Conservation (phyloP, 306 rosid genomes). For the Fagus sylvatica region DNA sequence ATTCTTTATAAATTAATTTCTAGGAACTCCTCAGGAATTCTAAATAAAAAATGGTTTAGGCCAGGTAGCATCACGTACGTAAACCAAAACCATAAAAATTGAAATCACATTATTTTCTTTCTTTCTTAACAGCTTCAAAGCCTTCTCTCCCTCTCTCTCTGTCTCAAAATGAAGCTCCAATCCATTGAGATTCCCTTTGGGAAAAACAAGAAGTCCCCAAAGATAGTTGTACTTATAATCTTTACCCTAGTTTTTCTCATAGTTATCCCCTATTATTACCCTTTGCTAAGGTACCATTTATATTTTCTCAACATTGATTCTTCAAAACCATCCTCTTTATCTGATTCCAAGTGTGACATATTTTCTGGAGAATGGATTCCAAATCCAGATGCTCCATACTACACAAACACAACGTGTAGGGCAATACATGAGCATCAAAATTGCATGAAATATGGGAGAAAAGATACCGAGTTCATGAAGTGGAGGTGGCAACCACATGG, state of each 20-base stretch:
- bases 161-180: slow-evolving; percentile 58
- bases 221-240: slow-evolving; percentile 43
- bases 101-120: no score
- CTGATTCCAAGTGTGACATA: slow-evolving; percentile 63
- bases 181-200: slow-evolving; percentile 49
- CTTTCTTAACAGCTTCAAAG: not conserved
- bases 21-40: no score
- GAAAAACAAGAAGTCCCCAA: slow-evolving; percentile 50
- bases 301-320: slow-evolving; percentile 13
- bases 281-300: slow-evolving; percentile 41
- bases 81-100: no score
- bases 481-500: slow-evolving; percentile 91
- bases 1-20: no score
- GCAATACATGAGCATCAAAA: slow-evolving; percentile 91
- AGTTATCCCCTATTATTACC: slow-evolving; percentile 42
- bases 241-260: slow-evolving; percentile 52
- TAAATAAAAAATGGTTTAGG: no score
- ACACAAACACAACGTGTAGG: slow-evolving; percentile 75
- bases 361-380: slow-evolving; percentile 85
- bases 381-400: slow-evolving; percentile 75
- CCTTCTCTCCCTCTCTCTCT: slow-evolving; percentile 18
- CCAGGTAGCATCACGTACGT: no score
- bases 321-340: slow-evolving; percentile 27
- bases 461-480: slow-evolving; percentile 71
- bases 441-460: slow-evolving; percentile 87